A percentile compares a stretch with the other conserved stretches of the same genome.
Conservation (phyloP, 2,329 filamentous ascomycete genomes). For the Nothopassalora personata region DNA sequence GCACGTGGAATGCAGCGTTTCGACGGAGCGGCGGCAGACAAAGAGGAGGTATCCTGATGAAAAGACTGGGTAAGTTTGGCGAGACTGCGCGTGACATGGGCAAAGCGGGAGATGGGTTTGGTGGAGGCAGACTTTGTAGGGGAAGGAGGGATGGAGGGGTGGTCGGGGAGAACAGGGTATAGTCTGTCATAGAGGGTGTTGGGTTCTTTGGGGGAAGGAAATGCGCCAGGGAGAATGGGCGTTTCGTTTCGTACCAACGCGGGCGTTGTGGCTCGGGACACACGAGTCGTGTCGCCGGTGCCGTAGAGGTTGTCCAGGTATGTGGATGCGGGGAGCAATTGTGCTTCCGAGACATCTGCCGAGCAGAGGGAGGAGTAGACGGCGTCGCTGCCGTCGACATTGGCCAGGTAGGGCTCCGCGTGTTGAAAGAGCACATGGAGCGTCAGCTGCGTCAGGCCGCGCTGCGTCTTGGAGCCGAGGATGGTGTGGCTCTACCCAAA, state of each 20-base stretch:
- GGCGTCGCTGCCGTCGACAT: conserved; percentile 50
- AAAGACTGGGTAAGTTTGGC: conserved; percentile 27
- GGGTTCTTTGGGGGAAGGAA: conserved; percentile 19
- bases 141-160: conserved; percentile 7
- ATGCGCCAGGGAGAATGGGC: conserved; percentile 23
- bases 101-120: conserved; percentile 10
- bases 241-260: conserved; percentile 38
- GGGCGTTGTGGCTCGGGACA: conserved; percentile 43
- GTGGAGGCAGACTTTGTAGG: conserved; percentile 19
- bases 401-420: conserved; percentile 65
- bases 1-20: conserved; percentile 59
- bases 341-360: conserved; percentile 75
- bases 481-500: conserved; percentile 80
- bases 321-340: conserved; percentile 64
- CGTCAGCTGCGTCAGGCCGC: conserved; percentile 84
- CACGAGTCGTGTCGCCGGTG: conserved; percentile 51
- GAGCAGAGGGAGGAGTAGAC: conserved; percentile 69
- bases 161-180: conserved; percentile 21
- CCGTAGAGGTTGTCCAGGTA: conserved; percentile 77
- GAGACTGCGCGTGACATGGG: conserved; percentile 21
- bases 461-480: conserved; percentile 76
- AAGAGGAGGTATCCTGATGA: conserved; percentile 35
- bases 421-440: conserved; percentile 86
- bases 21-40: conserved; percentile 42
- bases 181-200: conserved; percentile 28